These are phyloP conservation scores for Aspergillus bridgeri DNA, from an alignment of 495 filamentous ascomycete species.

Conservation along the genomic window DNA sequence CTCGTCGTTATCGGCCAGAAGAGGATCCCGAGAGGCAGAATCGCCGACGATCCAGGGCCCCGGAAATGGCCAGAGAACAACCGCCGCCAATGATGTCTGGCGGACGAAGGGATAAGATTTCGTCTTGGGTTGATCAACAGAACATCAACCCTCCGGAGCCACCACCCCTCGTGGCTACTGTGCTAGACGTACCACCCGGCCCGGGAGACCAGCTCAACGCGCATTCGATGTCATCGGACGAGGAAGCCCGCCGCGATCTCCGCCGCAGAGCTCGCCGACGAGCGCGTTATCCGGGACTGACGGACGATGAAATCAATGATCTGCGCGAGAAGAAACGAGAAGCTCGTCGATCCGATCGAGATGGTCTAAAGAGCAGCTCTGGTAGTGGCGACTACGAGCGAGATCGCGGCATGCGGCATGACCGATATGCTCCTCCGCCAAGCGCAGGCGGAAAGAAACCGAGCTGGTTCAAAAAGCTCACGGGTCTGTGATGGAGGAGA, in stretches of 20 bases:
- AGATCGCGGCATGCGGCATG: conserved; percentile 37
- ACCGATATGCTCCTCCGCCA: conserved; percentile 27
- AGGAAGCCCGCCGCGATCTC: conserved; percentile 37
- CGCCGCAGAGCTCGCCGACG: conserved; percentile 36
- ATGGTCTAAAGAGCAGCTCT: conserved; percentile 37
- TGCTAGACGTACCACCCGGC: conserved; percentile 50
- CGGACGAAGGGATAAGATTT: conserved; percentile 51
- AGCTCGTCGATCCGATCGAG: conserved; percentile 26
- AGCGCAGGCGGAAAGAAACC: conserved; percentile 37
- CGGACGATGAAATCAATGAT: conserved; percentile 42
- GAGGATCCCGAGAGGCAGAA: conserved; percentile 27
- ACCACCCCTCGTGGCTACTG: conserved; percentile 52
- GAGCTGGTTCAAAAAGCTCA: conserved; percentile 49
- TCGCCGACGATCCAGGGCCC: conserved; percentile 31
- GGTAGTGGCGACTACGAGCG: conserved; percentile 44
- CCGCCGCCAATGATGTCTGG: conserved; percentile 27
- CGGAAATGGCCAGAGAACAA: conserved; percentile 12
- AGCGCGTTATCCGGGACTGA: conserved; percentile 37
- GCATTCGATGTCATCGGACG: conserved; percentile 41
- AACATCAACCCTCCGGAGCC: conserved; percentile 54
- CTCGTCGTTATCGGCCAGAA: conserved; percentile 23
- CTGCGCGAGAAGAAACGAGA: conserved; percentile 29
- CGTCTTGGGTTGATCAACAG: conserved; percentile 58
- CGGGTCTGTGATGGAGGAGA: conserved; percentile 25
- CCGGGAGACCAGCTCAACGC: conserved; percentile 25